Base-by-base conservation (phyloP, 2,329 filamentous ascomycete genomes). In the Aspergillus sp. region DNA sequence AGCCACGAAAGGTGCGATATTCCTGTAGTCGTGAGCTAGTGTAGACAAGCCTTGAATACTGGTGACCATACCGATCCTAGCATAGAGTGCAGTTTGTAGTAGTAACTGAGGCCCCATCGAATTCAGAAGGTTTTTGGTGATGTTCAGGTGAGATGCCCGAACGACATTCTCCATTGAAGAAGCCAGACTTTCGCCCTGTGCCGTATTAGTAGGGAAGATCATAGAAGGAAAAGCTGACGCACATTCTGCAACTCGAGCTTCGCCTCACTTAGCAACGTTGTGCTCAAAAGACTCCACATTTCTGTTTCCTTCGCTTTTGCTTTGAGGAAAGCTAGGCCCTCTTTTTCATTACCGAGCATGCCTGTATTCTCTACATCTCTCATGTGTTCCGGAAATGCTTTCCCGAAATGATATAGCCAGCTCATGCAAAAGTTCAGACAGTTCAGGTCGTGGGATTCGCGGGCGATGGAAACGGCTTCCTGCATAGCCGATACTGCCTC, bases 341-440 rank as follows among this genome's bases (percentile, higher is more conserved):
- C 91, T 59, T 87, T 87, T 49, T 91, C 89, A 32, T 85, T 86
- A 0, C 87, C 89, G 8, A 91, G 76, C 78, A 90, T 85, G 52
- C 84, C 89, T 62, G 82, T 85, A 36, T 87, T 85, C 56, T 86
- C 87, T 5, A 88, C 78, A 47, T 85, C 82, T 45, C 79, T 82
- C 59, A 91, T 84, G n/a, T 90, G 80, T 49, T 84, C 79, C 0
- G 91, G 89, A 61, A 93, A 91, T 0, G 89, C 85, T 64, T 90
- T 89, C n/a, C 87, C 88, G 62, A 96, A 95, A 66, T 96, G 90
- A 64, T 95, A 95, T 2, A 97, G 79, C 94, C 94, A 99, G 65
- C 91, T 95, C 55, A 99, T 82, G 30, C 91, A 89, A 72, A 95
- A 97, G 70, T 96, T 97, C 51, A 99, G 79, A 66, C 94, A 97